Evolutionary conservation across 2,329 filamentous ascomycete genomes (phyloP).

Genomic region (Colletotrichum falcatum): DNA sequence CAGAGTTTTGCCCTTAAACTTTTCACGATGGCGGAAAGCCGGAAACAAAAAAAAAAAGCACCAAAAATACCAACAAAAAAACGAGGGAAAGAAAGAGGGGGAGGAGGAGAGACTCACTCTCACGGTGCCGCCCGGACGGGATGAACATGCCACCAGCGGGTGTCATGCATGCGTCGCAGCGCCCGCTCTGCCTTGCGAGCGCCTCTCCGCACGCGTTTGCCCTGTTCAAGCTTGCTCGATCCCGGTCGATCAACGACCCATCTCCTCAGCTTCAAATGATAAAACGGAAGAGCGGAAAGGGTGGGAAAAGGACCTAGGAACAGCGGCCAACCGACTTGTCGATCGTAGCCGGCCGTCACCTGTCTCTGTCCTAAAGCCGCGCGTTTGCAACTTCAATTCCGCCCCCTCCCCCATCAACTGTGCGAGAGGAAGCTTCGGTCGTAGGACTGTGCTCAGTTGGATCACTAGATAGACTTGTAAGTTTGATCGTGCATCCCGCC

Average conservation of each 20-base stretch:
- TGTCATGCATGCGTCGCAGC: constrained; percentile 38
- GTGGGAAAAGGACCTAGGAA: not conserved
- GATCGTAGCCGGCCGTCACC: not conserved
- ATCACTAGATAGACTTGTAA: constrained; percentile 4
- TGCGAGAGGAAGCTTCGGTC: not conserved
- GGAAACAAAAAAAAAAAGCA: not conserved
- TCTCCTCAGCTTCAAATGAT: too few relatives aligned
- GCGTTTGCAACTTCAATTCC: constrained; percentile 2
- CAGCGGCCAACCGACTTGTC: not conserved
- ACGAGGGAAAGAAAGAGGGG: not conserved
- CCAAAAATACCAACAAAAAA: not conserved
- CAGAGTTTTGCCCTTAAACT: not conserved
- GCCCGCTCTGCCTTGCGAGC: constrained; percentile 35
- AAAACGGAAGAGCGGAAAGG: not conserved
- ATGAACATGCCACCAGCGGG: constrained; percentile 33
- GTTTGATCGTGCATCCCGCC: not conserved
- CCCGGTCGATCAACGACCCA: not conserved
- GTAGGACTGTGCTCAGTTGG: not conserved
- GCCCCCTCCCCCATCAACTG: not conserved
- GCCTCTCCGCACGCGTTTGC: not conserved
- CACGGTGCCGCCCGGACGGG: constrained; percentile 24
- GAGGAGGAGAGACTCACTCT: not conserved
- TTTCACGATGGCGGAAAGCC: not conserved
- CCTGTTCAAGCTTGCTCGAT: not conserved
- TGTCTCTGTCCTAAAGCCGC: not conserved